Conservation (phyloP, 2,329 filamentous ascomycete genomes). For the Apiospora arundinis region DNA sequence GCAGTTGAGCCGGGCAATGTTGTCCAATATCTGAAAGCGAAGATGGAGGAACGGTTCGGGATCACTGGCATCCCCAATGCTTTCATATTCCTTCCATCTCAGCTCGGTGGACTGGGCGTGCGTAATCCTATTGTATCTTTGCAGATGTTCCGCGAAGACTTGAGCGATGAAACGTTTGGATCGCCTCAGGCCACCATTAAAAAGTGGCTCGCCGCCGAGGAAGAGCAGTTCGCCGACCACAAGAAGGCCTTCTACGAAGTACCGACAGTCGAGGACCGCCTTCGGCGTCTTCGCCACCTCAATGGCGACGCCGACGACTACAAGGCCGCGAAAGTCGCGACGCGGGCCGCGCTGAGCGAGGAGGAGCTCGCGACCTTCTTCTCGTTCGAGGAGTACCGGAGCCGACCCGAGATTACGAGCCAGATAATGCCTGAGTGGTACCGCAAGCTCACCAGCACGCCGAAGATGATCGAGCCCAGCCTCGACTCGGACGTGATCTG, state of each 20-base stretch:
- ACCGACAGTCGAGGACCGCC: slow-evolving; percentile 17
- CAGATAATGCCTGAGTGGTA: slow-evolving; percentile 32
- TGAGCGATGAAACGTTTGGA: slow-evolving; percentile 16
- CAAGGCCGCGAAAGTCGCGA: not conserved
- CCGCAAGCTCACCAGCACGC: slow-evolving; percentile 34
- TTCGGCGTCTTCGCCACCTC: slow-evolving; percentile 16
- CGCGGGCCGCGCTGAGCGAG: slow-evolving; percentile 22
- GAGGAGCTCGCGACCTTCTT: slow-evolving; percentile 37
- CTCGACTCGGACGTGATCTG: slow-evolving; percentile 34
- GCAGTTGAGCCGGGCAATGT: slow-evolving; percentile 33
- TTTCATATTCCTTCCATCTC: slow-evolving; percentile 54
- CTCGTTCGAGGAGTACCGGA: slow-evolving; percentile 43
- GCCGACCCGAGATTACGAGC: slow-evolving; percentile 39
- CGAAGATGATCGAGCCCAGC: slow-evolving; percentile 32
- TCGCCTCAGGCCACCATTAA: slow-evolving; percentile 19
- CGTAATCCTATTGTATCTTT: slow-evolving; percentile 53
- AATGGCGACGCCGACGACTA: slow-evolving; percentile 5
- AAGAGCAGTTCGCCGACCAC: slow-evolving; percentile 20
- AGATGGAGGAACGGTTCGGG: slow-evolving; percentile 43
- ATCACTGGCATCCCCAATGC: slow-evolving; percentile 48
- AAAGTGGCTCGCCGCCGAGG: slow-evolving; percentile 24
- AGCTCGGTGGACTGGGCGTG: slow-evolving; percentile 53
- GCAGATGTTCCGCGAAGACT: slow-evolving; percentile 43
- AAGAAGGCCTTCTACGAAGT: slow-evolving; percentile 35
- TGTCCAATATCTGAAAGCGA: slow-evolving; percentile 38